Evolutionary conservation across 2,329 filamentous ascomycete genomes (phyloP).

Genomic region (Cladosporium sp.): DNA sequence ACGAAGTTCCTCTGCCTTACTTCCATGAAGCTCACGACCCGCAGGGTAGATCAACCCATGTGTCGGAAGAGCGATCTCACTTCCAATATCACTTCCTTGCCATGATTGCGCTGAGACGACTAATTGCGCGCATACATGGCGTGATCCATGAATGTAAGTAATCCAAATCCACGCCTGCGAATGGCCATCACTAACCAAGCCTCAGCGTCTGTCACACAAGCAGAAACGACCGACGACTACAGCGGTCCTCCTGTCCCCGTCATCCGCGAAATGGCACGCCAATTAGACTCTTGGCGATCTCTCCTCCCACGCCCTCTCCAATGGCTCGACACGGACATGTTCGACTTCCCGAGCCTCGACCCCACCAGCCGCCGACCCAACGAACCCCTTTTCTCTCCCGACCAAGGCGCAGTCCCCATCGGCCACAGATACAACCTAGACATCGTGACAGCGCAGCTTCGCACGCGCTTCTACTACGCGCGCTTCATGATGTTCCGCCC

Average conservation of each 20-base stretch:
- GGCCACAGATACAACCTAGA: conserved; percentile 52
- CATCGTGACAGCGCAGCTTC: conserved; percentile 53
- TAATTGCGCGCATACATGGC: conserved; percentile 52
- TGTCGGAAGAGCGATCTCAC: conserved; percentile 48
- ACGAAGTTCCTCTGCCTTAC: conserved; percentile 51
- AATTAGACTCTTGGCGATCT: conserved; percentile 56
- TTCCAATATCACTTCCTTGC: conserved; percentile 58
- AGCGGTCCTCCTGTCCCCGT: conserved; percentile 38
- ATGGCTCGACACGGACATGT: conserved; percentile 53
- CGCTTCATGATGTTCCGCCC: conserved; percentile 56
- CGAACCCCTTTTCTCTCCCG: conserved; percentile 43
- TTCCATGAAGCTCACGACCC: conserved; percentile 44
- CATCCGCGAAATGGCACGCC: conserved; percentile 49
- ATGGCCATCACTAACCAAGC: not conserved
- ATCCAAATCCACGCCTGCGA: not conserved
- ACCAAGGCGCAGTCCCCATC: conserved; percentile 42
- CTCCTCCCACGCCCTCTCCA: conserved; percentile 52
- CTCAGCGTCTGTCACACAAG: conserved; percentile 22
- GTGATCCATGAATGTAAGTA: conserved; percentile 50
- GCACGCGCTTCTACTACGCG: conserved; percentile 57
- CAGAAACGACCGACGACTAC: conserved; percentile 32
- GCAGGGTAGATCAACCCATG: conserved; percentile 6
- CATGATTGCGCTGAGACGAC: conserved; percentile 53
- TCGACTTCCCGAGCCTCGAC: conserved; percentile 36
- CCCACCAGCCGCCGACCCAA: conserved; percentile 23